Base-by-base conservation (phyloP, 2,329 filamentous ascomycete genomes). In the Dothistroma septosporum region DNA sequence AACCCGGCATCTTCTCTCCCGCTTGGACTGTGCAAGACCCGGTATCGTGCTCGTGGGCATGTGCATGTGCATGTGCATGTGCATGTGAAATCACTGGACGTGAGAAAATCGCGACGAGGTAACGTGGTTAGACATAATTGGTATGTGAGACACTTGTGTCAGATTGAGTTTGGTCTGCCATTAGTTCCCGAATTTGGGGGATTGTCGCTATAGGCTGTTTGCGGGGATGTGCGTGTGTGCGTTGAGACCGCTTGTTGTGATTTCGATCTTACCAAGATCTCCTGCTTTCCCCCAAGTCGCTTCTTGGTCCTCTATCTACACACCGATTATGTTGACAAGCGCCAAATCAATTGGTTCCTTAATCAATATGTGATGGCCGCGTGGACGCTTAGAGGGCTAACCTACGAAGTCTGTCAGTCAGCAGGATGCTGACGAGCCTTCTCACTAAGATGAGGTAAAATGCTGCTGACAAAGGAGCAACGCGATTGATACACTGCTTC, bases 111-210 rank as follows among this genome's bases (percentile, higher is more conserved):
- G 47, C 22, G 47, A 28, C 21, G 24, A 28, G 47, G 21, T 10
- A 50, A 28, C 9, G 47, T 14, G 9, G 28, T n/a, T 49, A 4
- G 21, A 12, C 47, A 49, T 49, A 1, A 49, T 49, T 49, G 47
- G 21, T 49, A 49, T 9, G 11, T 49, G 47, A 24, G n/a, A 49
- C 19, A 24, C 21, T 24, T 28, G 47, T 11, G 21, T n/a, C 11
- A 50, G 47, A 50, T 50, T 50, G 47, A 50, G 47, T 50, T 50
- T 50, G 47, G 47, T 50, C 47, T 12, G 47, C 47, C 47, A 4
- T 24, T 50, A 50, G 47, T 31, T 1, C 3, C 47, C 47, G 47
- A 16, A n/a, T 4, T 44, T n/a, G 14, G 41, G 14, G 41, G 14
- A 5, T 9, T 16, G n/a, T n/a, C n/a, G 14, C 16, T 44, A 44